These are phyloP conservation scores for Lentinula lateritia DNA, from an alignment of 768 basidiomycete species.

Conservation along the genomic window DNA sequence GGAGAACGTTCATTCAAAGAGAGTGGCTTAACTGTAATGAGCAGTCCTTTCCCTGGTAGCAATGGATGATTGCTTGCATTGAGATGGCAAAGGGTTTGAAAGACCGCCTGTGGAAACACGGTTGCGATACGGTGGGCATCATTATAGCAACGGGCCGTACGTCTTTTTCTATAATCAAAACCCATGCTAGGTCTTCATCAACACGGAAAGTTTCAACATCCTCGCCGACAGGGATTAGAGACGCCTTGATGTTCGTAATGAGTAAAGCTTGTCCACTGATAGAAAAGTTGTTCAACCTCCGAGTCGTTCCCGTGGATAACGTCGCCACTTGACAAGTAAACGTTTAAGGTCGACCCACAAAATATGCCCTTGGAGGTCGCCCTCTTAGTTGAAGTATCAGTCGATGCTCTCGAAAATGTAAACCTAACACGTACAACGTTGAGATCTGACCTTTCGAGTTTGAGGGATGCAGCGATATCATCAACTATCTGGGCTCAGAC, in stretches of 20 bases:
- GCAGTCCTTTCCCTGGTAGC: conserved; percentile 60
- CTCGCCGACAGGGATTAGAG: conserved; percentile 73
- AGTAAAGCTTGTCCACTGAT: not conserved
- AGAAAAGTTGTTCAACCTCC: conserved; percentile 38
- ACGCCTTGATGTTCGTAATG: conserved; percentile 39
- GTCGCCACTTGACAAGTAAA: conserved; percentile 56
- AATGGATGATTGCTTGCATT: conserved; percentile 41
- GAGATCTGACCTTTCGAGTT: conserved; percentile 66
- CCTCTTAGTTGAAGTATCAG: conserved; percentile 41
- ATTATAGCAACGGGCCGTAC: conserved; percentile 28
- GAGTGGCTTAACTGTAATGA: conserved; percentile 60
- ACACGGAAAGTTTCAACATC: conserved; percentile 61
- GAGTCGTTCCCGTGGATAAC: conserved; percentile 43
- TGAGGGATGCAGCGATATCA: conserved; percentile 81
- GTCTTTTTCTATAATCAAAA: conserved; percentile 93
- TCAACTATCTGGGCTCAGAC: conserved; percentile 63
- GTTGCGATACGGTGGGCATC: not conserved
- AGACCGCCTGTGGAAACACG: conserved; percentile 69
- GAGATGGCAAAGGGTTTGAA: conserved; percentile 73
- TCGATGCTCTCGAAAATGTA: not conserved
- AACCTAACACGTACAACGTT: conserved; percentile 54
- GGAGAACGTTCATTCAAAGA: not conserved
- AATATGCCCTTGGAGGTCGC: conserved; percentile 89
- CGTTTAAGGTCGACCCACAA: conserved; percentile 56
- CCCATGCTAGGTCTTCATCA: conserved; percentile 57